phyloP scores from a whole-genome alignment of 2,329 filamentous ascomycete species.

The Trichophyton rubrum region DNA sequence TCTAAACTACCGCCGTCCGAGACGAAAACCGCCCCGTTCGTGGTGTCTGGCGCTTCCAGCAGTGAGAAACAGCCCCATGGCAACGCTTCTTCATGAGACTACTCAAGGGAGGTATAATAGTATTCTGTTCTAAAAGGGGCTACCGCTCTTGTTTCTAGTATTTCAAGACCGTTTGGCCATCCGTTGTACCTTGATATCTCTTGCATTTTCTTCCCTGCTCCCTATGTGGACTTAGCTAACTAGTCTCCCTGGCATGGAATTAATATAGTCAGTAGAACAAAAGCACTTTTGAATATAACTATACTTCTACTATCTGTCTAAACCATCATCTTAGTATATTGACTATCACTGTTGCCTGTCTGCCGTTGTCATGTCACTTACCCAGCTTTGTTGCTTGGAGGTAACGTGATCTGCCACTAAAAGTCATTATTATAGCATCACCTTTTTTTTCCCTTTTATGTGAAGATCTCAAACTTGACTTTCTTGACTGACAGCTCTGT shows the following conservation, averaged over 20 bases:
- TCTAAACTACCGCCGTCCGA: conserved; percentile 16
- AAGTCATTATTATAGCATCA: background rate
- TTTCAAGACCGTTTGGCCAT: background rate
- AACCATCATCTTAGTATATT: background rate
- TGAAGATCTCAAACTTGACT: background rate
- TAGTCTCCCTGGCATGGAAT: background rate
- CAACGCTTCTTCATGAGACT: background rate
- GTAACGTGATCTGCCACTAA: conserved; percentile 2
- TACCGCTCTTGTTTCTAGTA: too few species aligned
- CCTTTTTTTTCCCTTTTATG: background rate
- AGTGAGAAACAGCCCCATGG: conserved; percentile 15
- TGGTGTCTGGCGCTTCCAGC: conserved; percentile 25
- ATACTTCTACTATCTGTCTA: too few species aligned
- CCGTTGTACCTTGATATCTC: background rate
- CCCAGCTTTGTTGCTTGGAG: background rate
- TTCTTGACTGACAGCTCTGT: background rate
- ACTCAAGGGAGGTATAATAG: too few species aligned
- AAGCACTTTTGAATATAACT: background rate
- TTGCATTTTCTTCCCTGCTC: background rate
- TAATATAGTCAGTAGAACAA: background rate
- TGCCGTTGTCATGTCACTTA: background rate
- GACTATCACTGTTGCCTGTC: background rate
- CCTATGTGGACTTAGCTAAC: background rate
- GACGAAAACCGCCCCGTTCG: conserved; percentile 26
- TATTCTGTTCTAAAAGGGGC: too few species aligned